Percentiles rank a stretch among this genome's conserved stretches.
Evolutionary conservation across 192 early-diverging fungal genomes (phyloP).

Genomic region (Umbelopsis vinacea): DNA sequence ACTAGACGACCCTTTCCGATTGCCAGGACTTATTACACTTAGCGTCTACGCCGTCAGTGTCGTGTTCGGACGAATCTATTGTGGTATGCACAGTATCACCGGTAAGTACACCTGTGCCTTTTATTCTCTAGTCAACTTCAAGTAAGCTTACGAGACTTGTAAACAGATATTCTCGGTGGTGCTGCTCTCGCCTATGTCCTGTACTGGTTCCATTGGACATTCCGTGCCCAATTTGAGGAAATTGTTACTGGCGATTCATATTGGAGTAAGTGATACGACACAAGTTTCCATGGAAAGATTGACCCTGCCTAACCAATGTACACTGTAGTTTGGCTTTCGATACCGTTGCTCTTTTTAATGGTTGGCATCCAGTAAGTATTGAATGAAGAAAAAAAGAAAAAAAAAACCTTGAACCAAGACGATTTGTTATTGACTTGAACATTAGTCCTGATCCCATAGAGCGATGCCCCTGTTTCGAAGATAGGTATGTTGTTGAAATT

Average conservation of each 20-base stretch:
- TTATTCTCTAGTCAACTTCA: background rate
- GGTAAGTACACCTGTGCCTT: conserved; percentile 17
- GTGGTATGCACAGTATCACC: conserved; percentile 86
- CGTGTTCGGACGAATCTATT: conserved; percentile 77
- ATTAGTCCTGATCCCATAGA: conserved; percentile 68
- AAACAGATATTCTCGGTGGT: conserved; percentile 72
- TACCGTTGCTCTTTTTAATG: conserved; percentile 35
- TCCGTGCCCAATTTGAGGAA: conserved; percentile 39
- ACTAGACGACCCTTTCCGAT: conserved; percentile 46
- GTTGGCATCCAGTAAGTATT: conserved; percentile 43
- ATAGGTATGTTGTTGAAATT: conserved; percentile 41
- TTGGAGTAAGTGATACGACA: conserved; percentile 36
- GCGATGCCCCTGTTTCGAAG: conserved; percentile 77
- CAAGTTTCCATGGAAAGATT: background rate
- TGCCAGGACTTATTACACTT: conserved; percentile 41
- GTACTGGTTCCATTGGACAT: conserved; percentile 63
- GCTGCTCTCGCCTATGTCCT: conserved; percentile 63
- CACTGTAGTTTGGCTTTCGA: conserved; percentile 37
- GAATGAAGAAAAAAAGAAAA: too few species aligned
- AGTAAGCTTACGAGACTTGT: background rate
- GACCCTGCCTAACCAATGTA: conserved; percentile 36
- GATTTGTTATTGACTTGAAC: conserved; percentile 26
- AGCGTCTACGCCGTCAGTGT: conserved; percentile 65
- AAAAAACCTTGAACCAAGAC: background rate
- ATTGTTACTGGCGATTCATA: conserved; percentile 40